Percentiles rank a stretch among this genome's conserved stretches.
Evolutionary conservation across 768 basidiomycete species (phyloP).

Genomic region (Terana coerulea): DNA sequence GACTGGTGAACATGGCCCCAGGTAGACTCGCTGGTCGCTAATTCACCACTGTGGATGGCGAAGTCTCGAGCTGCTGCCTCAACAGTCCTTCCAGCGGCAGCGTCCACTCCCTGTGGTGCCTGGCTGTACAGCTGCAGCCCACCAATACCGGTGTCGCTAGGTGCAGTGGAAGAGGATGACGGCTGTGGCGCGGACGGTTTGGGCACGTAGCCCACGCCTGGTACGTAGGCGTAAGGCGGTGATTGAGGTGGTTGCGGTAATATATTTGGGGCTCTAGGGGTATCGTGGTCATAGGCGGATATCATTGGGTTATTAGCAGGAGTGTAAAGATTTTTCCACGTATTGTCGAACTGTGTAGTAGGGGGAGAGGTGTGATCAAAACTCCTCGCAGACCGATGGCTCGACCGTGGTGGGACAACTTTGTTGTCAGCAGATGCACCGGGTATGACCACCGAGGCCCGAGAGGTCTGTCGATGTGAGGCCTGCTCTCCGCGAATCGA

Average conservation of each 20-base stretch:
- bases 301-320: background rate
- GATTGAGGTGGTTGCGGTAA: background rate
- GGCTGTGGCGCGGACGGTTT: background rate
- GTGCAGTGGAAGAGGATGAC: background rate
- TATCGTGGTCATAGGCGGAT: background rate
- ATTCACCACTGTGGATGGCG: slow-evolving; percentile 8
- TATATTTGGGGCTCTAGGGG: background rate
- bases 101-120: background rate
- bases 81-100: background rate
- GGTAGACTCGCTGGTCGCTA: slow-evolving; percentile 10
- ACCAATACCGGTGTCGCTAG: background rate
- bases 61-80: slow-evolving; percentile 12
- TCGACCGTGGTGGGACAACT: slow-evolving; percentile 5
- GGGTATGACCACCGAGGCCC: slow-evolving; percentile 5
- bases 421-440: slow-evolving; percentile 8
- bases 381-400: too few relatives aligned
- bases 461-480: background rate
- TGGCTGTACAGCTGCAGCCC: slow-evolving; percentile 12
- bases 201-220: slow-evolving; percentile 11
- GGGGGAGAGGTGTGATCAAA: too few relatives aligned
- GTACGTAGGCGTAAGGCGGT: slow-evolving; percentile 10
- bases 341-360: background rate
- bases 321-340: background rate
- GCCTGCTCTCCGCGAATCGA: too few relatives aligned
- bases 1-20: slow-evolving; percentile 10